Percentiles rank a stretch among this genome's conserved stretches.
These are phyloP conservation scores for Fusarium sulawesiense DNA, from an alignment of 2,329 filamentous ascomycete species.

Conservation along the genomic window DNA sequence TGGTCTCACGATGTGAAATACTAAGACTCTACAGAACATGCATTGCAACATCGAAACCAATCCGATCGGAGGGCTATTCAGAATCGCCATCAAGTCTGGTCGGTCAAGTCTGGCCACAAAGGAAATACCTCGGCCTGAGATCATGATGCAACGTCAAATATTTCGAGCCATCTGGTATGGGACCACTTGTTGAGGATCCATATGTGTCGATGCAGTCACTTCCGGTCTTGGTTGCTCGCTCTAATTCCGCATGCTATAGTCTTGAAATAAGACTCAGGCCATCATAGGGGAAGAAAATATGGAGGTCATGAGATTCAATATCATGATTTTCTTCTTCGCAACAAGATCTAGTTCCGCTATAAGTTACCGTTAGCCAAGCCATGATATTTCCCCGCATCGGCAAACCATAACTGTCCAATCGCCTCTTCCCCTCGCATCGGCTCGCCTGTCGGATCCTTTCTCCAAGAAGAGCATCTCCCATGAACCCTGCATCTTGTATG, in stretches of 20 bases:
- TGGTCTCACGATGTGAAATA: background rate
- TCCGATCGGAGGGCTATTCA: background rate
- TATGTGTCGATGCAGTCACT: background rate
- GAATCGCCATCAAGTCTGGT: background rate
- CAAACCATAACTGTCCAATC: conserved; percentile 33
- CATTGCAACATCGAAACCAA: background rate
- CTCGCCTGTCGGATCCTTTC: conserved; percentile 44
- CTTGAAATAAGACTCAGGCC: background rate
- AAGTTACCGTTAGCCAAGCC: background rate
- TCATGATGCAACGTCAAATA: background rate
- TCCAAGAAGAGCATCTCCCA: conserved; percentile 3
- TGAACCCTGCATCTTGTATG: conserved; percentile 12
- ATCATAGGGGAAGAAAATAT: background rate
- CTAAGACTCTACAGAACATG: background rate
- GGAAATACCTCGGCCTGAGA: background rate
- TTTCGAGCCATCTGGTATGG: background rate
- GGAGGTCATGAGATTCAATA: conserved; percentile 5
- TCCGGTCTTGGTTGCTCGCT: background rate
- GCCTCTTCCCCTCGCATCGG: conserved; percentile 42
- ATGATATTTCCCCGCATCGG: conserved; percentile 10
- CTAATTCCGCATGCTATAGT: background rate
- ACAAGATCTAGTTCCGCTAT: background rate
- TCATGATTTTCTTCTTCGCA: conserved; percentile 2
- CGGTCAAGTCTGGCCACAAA: background rate
- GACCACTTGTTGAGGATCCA: background rate